A percentile compares a stretch with the other conserved stretches of the same genome.
These are phyloP conservation scores for Warburgia ugandensis DNA, from an alignment of 164 flowering plant genomes.

Conservation along the genomic window DNA sequence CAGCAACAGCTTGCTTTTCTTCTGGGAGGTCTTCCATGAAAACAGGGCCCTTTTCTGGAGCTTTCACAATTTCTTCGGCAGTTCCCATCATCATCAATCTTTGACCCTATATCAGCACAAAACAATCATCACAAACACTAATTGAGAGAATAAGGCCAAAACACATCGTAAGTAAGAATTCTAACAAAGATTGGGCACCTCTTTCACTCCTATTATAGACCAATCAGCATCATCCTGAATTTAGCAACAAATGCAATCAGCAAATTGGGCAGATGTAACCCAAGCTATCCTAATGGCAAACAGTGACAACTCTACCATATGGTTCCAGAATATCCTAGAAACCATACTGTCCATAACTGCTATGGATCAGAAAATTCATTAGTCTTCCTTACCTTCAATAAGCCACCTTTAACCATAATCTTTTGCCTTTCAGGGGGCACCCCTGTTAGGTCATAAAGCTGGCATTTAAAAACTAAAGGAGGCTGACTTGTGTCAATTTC, in stretches of 20 bases:
- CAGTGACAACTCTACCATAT: too few species aligned
- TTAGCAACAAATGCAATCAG: conserved; percentile 7
- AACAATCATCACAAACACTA: not conserved
- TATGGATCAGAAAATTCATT: not conserved
- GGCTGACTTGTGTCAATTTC: conserved; percentile 92
- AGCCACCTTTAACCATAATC: conserved; percentile 97
- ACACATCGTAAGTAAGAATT: not conserved
- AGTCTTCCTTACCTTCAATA: conserved; percentile 57
- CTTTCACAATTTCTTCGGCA: conserved; percentile 86
- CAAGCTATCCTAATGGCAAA: too few species aligned
- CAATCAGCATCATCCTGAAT: conserved; percentile 97
- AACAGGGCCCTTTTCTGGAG: conserved; percentile 90
- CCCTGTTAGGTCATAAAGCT: conserved; percentile 88
- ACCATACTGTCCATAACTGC: not conserved
- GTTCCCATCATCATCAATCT: conserved; percentile 99
- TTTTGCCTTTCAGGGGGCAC: conserved; percentile 99
- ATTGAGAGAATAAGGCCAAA: not conserved
- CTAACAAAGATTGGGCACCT: conserved; percentile 49
- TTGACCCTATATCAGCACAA: conserved; percentile 74
- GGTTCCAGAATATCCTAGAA: too few species aligned
- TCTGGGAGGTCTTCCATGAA: conserved; percentile 95
- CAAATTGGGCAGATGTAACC: not conserved
- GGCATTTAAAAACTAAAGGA: conserved; percentile 87
- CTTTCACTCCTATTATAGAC: conserved; percentile 72
- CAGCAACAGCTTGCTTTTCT: conserved; percentile 74